Evolutionary conservation across 2,329 filamentous ascomycete genomes (phyloP).

Genomic region (Xylariales sp.): DNA sequence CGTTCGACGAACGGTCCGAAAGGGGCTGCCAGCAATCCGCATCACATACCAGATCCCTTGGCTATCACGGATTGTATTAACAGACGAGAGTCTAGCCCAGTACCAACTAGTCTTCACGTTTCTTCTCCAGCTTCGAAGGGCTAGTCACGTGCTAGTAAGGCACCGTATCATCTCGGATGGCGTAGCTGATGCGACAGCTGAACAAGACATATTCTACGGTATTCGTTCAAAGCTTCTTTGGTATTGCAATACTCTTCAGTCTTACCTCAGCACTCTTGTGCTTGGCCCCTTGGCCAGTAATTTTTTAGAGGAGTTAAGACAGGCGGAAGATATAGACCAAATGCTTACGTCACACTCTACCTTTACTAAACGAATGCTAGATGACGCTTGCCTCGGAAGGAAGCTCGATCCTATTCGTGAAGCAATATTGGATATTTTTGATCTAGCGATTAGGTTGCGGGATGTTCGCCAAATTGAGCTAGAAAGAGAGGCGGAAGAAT

Average conservation of each 20-base stretch:
- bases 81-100: conserved; percentile 68
- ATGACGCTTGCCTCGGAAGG: conserved; percentile 75
- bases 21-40: conserved; percentile 70
- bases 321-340: conserved; percentile 78
- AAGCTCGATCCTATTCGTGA: conserved; percentile 78
- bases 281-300: conserved; percentile 68
- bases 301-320: conserved; percentile 68
- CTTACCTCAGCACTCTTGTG: conserved; percentile 80
- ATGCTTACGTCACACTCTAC: conserved; percentile 78
- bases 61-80: conserved; percentile 78
- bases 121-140: conserved; percentile 80
- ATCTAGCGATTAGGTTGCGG: conserved; percentile 77
- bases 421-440: conserved; percentile 79
- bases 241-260: conserved; percentile 80
- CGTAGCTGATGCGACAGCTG: conserved; percentile 54
- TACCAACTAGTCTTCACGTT: conserved; percentile 82
- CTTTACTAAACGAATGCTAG: conserved; percentile 72
- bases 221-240: conserved; percentile 78
- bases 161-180: conserved; percentile 59
- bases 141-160: conserved; percentile 73
- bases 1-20: conserved; percentile 68
- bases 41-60: conserved; percentile 76
- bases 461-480: conserved; percentile 63
- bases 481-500: conserved; percentile 53
- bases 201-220: conserved; percentile 64